Evolutionary conservation across 768 basidiomycete genomes (phyloP), one percentile per base, ranked within the genome.

Genomic region (Holtermanniella nyarrowii): DNA sequence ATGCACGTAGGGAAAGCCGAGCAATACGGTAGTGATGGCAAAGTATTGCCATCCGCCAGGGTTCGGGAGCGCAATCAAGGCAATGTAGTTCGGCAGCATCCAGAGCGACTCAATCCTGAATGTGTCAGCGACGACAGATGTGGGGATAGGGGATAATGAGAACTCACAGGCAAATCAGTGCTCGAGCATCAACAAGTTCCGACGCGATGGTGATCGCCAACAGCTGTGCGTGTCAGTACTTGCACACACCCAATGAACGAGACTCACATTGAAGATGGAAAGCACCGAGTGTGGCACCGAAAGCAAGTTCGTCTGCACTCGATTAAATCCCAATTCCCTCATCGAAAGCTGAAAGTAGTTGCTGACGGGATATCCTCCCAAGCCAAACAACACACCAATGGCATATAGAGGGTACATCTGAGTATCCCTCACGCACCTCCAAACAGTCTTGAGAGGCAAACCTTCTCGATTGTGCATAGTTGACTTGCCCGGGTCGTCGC

Each of bases 351-450:
- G 63, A 50, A 71, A 60, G 51, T 66, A 70, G 42, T 60, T 52
- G 12, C 20, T 7, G 31, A 71, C 51, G 0, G 66, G 66, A 44
- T 62, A 66, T 7, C 48, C 54, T 10, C 60, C 57, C 27, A 73
- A 62, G 12, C 67, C 67, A 48, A 70, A 71, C 7, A 59, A 31
- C 3, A 74, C 25, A 7, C 70, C 70, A 49, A 74, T 63, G 40
- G 62, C 5, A 49, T 72, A 73, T 4, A 73, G 44, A 0, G 72
- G 72, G 40, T 54, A 69, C 49, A 70, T 50, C 44, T 73, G 60
- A 52, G 57, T 68, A 49, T 73, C 67, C 11, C 27, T 54, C 20
- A 70, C 18, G n/a, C 57, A 57, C 25, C 55, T 53, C 54, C 56
- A 56, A 20, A 72, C 59, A 25, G 59, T 63, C 20, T 45, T 44